Base-by-base conservation (phyloP, 306 rosid genomes). In the Sesbania bispinosa region DNA sequence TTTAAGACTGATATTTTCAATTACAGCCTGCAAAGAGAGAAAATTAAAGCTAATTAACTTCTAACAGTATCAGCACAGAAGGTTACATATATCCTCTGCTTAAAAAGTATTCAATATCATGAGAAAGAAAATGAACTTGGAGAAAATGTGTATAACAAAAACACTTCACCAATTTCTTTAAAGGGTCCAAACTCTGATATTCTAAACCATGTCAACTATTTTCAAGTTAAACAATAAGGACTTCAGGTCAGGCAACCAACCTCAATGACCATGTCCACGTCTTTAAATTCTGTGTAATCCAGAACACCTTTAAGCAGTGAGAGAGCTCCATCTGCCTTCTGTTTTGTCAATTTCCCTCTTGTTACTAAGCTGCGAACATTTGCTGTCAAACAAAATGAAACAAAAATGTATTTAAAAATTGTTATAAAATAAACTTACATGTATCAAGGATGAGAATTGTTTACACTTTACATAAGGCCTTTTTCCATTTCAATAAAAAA, bases 191-290 rank as follows among this genome's bases (percentile, higher is more conserved):
- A 23, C 69, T 29, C 23, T 16, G 61, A 61, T 24, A 54, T 41
- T 24, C 35, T n/a, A 26, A 48, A 82, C 29, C 21, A 57, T 4
- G 50, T 11, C 58, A 70, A 29, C 59, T 26, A 52, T 16, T 39
- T 32, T 64, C 62, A 32, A 35, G 47, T 60, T 51, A 20, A 7
- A 47, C 23, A 53, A 45, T 77, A 43, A 62, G 27, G 52, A 52
- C 50, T 65, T 75, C 13, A 52, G 63, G 51, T 75, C 13, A 52
- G 63, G 51, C 63, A 48, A 79, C 78, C 35, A 61, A 91, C 97
- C 99, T 95, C 99, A 77, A 95, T 88, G 76, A 91, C 99, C 89
- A 95, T 60, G 81, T 89, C 97, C 58, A 82, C 90, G 76, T 95
- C 96, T 73, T 78, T 91, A 77, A 91, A 89, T 59, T 88, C 93